Evolutionary conservation across 1,284 basidiomycete genomes (phyloP).

Genomic region (Cryptococcus depauperatus): DNA sequence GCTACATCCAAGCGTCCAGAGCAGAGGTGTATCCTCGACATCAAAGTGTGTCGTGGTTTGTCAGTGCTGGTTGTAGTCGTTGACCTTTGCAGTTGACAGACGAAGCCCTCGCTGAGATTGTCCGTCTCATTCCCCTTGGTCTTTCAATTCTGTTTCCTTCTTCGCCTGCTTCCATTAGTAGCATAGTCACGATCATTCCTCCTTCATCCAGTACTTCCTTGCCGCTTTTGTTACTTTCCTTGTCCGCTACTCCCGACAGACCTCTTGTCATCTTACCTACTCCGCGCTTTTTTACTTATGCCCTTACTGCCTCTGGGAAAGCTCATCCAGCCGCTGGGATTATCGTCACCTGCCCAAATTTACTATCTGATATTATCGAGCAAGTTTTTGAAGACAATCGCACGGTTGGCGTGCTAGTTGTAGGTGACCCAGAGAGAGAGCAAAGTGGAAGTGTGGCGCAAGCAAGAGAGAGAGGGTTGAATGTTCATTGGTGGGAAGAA

Average conservation of each 20-base stretch:
- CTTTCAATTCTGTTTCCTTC: constrained; percentile 34
- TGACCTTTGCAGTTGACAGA: constrained; percentile 22
- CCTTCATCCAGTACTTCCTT: constrained; percentile 28
- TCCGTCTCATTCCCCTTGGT: constrained; percentile 31
- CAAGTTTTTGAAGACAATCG: constrained; percentile 23
- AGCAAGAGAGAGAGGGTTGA: constrained; percentile 26
- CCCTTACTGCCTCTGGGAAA: constrained; percentile 7
- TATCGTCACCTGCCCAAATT: constrained; percentile 27
- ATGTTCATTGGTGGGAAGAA: constrained; percentile 35
- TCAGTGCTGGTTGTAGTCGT: not conserved
- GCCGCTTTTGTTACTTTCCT: constrained; percentile 33
- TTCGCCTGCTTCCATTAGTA: constrained; percentile 11
- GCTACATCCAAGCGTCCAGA: not conserved
- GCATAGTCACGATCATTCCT: constrained; percentile 30
- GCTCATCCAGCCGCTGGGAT: constrained; percentile 25
- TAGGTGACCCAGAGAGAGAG: constrained; percentile 28
- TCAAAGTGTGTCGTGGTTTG: constrained; percentile 22
- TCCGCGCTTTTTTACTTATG: constrained; percentile 19
- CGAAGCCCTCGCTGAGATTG: constrained; percentile 30
- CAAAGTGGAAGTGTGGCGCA: constrained; percentile 5
- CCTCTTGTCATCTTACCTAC: constrained; percentile 33
- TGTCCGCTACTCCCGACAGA: constrained; percentile 18
- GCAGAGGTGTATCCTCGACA: constrained; percentile 35
- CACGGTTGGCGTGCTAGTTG: constrained; percentile 22
- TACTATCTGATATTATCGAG: constrained; percentile 26